These are phyloP conservation scores for Ogataea ganodermae DNA, from an alignment of 805 yeast genomes.

Conservation along the genomic window DNA sequence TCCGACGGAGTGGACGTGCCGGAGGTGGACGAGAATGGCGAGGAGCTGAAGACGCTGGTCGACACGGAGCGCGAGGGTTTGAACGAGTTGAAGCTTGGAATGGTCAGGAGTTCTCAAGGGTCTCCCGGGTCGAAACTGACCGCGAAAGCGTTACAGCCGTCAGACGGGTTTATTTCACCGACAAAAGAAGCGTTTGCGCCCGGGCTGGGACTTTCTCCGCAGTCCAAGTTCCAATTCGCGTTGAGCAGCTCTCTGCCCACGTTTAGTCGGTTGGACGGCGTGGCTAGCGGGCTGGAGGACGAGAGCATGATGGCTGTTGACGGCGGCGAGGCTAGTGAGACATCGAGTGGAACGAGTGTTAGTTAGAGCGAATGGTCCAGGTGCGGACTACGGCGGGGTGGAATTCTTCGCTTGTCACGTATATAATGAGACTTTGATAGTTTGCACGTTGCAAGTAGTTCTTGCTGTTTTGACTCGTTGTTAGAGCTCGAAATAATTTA, in stretches of 20 bases:
- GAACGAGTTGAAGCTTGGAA: slow-evolving; percentile 10
- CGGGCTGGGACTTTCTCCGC: slow-evolving; percentile 14
- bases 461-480: too few species aligned
- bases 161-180: slow-evolving; percentile 8
- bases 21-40: slow-evolving; percentile 1
- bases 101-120: not conserved
- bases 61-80: not conserved
- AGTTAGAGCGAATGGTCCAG: slow-evolving; percentile 1
- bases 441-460: too few species aligned
- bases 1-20: not conserved
- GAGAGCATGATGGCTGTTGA: slow-evolving; percentile 19
- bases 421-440: too few species aligned
- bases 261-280: not conserved
- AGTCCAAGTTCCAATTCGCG: slow-evolving; percentile 16
- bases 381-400: too few species aligned
- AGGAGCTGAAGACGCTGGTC: not conserved
- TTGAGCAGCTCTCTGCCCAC: slow-evolving; percentile 10
- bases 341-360: not conserved
- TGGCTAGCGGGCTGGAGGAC: not conserved
- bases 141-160: slow-evolving; percentile 17
- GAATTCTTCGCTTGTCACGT: too few species aligned
- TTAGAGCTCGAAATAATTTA: too few species aligned
- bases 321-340: slow-evolving; percentile 10
- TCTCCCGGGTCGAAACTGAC: slow-evolving; percentile 12
- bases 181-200: slow-evolving; percentile 12